Evolutionary conservation across 352 stramenopile species (phyloP), one percentile per base, ranked within the genome.

Genomic region (Plasmopara halstedii): DNA sequence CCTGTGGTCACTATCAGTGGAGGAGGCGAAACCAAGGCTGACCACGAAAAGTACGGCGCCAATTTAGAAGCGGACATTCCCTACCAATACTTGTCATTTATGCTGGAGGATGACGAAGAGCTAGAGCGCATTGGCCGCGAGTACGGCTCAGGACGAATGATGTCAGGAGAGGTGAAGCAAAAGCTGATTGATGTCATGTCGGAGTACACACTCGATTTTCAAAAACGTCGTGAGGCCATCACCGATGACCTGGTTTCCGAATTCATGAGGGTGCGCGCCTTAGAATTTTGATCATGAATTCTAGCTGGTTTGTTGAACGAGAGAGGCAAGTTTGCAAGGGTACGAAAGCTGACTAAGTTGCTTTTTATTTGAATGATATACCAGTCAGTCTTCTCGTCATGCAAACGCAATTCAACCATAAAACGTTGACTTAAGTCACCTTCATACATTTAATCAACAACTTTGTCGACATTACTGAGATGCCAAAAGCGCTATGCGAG

Each of bases 21-120:
- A 33, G 97, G 97, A 44, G 89, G 95, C 56, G 95, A 99, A 59
- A 99, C 95, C 13, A 96, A 97, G 64, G 95, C 98, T 47, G 77
- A 98, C 57, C 97, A 99, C 66, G 75, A 97, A 56, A 95, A 98
- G 56, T 88, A 97, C 38, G 97, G 97, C 34, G 97, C 97, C 23
- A 97, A 99, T 75, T 70, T 99, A 26, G 93, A 99, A 23, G 83
- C 98, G 5, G 97, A 99, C 67, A 98, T 99, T 31, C 81, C 92
- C 31, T 99, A 97, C 68, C 95, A 99, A 76, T 99, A 98, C 83
- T 66, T 99, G 37, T 88, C 79, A 32, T 99, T 99, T 70, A 99
- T 99, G 73, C 76, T 99, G 35, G 96, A 99, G 56, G 95, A 99
- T 58, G 97, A 99, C 56, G 94, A 97, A 8, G 83, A 99, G 67